A percentile compares a stretch with the other conserved stretches of the same genome.
These are phyloP conservation scores for Populus hybrid DNA, from an alignment of 441 rosid species.

Conservation along the genomic window DNA sequence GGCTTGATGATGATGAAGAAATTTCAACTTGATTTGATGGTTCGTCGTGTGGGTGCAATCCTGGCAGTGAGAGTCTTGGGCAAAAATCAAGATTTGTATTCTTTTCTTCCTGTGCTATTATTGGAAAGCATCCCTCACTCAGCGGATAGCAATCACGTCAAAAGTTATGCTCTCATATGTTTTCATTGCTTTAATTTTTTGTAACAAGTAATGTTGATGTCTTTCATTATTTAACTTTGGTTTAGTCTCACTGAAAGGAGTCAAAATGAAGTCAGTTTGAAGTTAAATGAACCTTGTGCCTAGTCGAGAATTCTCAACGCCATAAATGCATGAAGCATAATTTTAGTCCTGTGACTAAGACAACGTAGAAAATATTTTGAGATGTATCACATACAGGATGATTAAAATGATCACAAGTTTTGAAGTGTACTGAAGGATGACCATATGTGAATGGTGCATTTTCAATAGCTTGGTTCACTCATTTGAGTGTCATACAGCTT, in stretches of 20 bases:
- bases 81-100: slow-evolving; percentile 6
- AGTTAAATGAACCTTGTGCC: not conserved
- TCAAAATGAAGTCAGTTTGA: not conserved
- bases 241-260: not conserved
- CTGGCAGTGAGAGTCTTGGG: slow-evolving; percentile 17
- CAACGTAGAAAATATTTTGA: not conserved
- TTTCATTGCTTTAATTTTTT: not conserved
- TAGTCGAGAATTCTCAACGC: not conserved
- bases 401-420: not conserved
- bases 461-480: too few species aligned
- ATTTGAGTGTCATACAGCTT: not conserved
- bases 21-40: not conserved
- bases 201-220: not conserved
- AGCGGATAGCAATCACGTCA: not conserved
- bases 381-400: not conserved
- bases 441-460: too few species aligned
- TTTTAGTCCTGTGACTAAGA: not conserved
- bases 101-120: not conserved
- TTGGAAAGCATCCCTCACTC: not conserved
- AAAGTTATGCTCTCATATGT: not conserved
- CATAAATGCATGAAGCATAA: not conserved
- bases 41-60: not conserved
- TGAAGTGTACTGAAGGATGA: not conserved
- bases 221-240: not conserved
- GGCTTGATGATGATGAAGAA: not conserved